Evolutionary conservation across 306 rosid species (phyloP).

Genomic region (Pyrus betulifolia): DNA sequence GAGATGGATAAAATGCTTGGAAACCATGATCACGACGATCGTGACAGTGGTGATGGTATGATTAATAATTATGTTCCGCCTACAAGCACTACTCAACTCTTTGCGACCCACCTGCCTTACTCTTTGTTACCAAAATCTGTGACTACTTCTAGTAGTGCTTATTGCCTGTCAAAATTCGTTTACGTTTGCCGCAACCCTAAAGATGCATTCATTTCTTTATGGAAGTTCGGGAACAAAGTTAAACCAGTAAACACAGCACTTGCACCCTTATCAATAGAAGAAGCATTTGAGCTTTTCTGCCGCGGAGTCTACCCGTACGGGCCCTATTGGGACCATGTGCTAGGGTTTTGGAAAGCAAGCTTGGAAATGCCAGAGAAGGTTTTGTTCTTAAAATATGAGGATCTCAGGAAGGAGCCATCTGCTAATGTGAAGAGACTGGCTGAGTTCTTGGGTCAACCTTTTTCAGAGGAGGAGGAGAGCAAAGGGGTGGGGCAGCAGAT

Average conservation of each 20-base stretch:
- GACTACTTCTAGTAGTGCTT: background rate
- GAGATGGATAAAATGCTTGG: background rate
- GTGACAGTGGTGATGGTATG: background rate
- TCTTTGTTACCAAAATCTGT: background rate
- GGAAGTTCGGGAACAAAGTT: constrained; percentile 2
- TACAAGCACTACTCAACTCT: background rate
- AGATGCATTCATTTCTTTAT: constrained; percentile 27
- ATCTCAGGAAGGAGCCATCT: constrained; percentile 1
- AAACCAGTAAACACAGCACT: background rate
- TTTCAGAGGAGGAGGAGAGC: constrained; percentile 27
- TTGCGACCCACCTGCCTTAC: background rate
- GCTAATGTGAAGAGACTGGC: constrained; percentile 18
- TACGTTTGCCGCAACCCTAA: constrained; percentile 34
- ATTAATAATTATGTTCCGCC: background rate
- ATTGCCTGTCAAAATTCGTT: background rate
- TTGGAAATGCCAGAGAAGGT: constrained; percentile 16
- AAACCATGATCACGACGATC: background rate
- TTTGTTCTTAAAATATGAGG: constrained; percentile 36
- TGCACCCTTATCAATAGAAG: background rate
- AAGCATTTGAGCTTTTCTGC: constrained; percentile 29
- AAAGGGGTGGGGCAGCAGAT: constrained; percentile 20
- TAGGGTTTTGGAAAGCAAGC: constrained; percentile 42
- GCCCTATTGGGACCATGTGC: constrained; percentile 32
- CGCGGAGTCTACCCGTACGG: constrained; percentile 16
- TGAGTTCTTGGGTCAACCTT: constrained; percentile 22